Conservation (phyloP, 805 yeast species). For the Candida pini region DNA sequence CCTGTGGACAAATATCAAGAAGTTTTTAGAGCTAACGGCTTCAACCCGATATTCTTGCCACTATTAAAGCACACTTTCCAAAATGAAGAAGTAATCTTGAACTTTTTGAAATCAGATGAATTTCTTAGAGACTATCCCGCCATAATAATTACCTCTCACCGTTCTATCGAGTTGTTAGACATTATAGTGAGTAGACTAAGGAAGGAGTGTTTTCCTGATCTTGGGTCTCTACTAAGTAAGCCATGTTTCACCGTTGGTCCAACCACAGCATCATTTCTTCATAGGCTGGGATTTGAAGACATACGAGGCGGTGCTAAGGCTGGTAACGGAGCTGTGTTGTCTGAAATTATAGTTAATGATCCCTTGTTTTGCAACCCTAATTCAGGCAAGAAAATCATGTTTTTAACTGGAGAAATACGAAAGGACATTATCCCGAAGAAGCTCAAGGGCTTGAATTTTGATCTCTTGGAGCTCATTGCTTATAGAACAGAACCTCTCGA, state of each 20-base stretch:
- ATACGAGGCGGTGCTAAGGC: slow-evolving; percentile 70
- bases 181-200: slow-evolving; percentile 32
- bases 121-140: slow-evolving; percentile 40
- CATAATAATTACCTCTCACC: slow-evolving; percentile 78
- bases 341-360: slow-evolving; percentile 53
- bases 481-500: slow-evolving; percentile 57
- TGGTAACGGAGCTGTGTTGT: slow-evolving; percentile 73
- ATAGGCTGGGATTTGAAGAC: slow-evolving; percentile 56
- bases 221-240: slow-evolving; percentile 34
- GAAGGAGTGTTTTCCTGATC: slow-evolving; percentile 6
- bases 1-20: slow-evolving; percentile 65
- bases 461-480: slow-evolving; percentile 54
- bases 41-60: slow-evolving; percentile 59
- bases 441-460: slow-evolving; percentile 37
- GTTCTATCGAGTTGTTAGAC: slow-evolving; percentile 81
- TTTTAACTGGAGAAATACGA: slow-evolving; percentile 82
- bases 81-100: slow-evolving; percentile 39
- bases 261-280: slow-evolving; percentile 62
- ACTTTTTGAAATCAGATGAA: slow-evolving; percentile 37
- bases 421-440: slow-evolving; percentile 74
- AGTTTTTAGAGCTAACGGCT: slow-evolving; percentile 31
- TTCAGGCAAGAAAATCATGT: slow-evolving; percentile 39
- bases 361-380: slow-evolving; percentile 10
- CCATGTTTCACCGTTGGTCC: slow-evolving; percentile 89
- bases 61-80: slow-evolving; percentile 60